These are phyloP conservation scores for Nitzschia sp. DNA, from an alignment of 108 stramenopile genomes.

Conservation along the genomic window DNA sequence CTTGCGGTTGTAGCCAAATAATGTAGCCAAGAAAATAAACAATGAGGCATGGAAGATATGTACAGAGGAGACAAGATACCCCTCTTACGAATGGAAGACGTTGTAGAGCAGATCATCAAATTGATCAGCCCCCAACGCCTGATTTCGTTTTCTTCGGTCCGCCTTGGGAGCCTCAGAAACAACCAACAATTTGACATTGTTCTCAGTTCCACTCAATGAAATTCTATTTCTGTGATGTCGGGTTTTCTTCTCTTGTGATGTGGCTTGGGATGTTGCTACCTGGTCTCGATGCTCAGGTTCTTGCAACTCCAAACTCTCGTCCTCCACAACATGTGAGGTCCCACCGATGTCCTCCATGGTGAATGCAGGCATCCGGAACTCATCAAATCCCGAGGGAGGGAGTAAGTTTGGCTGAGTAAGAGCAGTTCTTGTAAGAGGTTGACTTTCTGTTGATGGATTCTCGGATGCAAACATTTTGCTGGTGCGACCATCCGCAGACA, in stretches of 20 bases:
- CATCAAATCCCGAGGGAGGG: conserved; percentile 1
- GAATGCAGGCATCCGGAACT: conserved; percentile 8
- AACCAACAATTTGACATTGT: background rate
- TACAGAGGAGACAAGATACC: background rate
- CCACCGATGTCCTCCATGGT: too few relatives aligned
- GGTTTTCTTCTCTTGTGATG: background rate
- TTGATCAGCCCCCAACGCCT: conserved; percentile 6
- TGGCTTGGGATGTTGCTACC: too few relatives aligned
- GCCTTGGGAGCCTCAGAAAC: background rate
- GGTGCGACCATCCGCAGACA: too few relatives aligned
- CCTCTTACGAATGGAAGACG: background rate
- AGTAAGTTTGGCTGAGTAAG: background rate
- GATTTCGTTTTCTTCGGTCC: conserved; percentile 1
- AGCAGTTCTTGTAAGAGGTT: background rate
- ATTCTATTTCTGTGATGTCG: background rate
- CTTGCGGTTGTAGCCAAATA: background rate
- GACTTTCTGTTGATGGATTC: too few relatives aligned
- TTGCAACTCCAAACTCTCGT: too few relatives aligned
- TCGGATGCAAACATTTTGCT: too few relatives aligned
- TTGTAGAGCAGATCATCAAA: conserved; percentile 2
- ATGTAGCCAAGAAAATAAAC: background rate
- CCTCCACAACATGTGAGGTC: too few relatives aligned
- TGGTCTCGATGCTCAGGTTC: too few relatives aligned
- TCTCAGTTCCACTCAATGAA: conserved; percentile 1
- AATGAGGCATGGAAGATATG: background rate